These are phyloP conservation scores for Aquilaria agallochum DNA, from an alignment of 441 rosid genomes.

Conservation along the genomic window DNA sequence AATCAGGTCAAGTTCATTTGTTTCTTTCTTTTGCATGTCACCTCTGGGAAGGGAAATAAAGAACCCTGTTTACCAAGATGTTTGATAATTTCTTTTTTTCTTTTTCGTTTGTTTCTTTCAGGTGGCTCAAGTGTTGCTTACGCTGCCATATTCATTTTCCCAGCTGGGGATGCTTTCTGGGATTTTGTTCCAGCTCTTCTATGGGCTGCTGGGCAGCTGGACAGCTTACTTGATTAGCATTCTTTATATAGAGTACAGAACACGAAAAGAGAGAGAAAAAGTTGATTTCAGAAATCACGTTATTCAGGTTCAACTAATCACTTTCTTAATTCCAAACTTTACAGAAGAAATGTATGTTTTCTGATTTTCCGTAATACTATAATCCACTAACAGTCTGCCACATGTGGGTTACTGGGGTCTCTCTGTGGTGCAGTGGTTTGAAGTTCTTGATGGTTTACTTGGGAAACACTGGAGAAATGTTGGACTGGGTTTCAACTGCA, in stretches of 20 bases:
- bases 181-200: slow-evolving; percentile 66
- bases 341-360: not conserved
- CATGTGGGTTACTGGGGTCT: not conserved
- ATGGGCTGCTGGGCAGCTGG: slow-evolving; percentile 74
- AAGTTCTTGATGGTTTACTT: slow-evolving; percentile 78
- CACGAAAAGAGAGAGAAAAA: slow-evolving; percentile 71
- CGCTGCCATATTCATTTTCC: slow-evolving; percentile 73
- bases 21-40: not conserved
- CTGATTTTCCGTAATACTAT: not conserved
- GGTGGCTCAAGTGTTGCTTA: slow-evolving; percentile 81
- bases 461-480: slow-evolving; percentile 84
- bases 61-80: not conserved
- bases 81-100: not conserved
- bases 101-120: slow-evolving; percentile 12
- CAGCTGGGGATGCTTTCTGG: slow-evolving; percentile 80
- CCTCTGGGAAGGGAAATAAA: not conserved
- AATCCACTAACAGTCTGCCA: not conserved
- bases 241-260: slow-evolving; percentile 75
- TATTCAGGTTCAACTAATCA: slow-evolving; percentile 42
- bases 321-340: not conserved
- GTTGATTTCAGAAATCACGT: slow-evolving; percentile 83
- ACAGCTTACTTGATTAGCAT: slow-evolving; percentile 71
- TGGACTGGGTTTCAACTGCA: slow-evolving; percentile 78
- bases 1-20: slow-evolving; percentile 37
- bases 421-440: slow-evolving; percentile 48